phyloP scores from a whole-genome alignment of 805 yeast genomes.

The Yamadazyma phyllophila region DNA sequence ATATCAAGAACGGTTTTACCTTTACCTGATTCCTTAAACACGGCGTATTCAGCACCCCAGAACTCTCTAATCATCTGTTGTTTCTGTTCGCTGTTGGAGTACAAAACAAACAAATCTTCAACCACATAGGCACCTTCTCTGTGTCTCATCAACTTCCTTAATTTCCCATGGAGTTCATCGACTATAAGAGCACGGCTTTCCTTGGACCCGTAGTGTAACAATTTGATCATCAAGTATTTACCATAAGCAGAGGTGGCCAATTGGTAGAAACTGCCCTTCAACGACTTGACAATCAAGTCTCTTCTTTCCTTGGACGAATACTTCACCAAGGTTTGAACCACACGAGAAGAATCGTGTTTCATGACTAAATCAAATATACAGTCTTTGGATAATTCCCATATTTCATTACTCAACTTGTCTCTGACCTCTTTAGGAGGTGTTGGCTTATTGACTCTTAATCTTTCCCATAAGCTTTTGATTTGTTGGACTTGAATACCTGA shows the following conservation, averaged over 20 bases:
- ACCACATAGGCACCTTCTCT: slow-evolving; percentile 98
- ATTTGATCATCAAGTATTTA: slow-evolving; percentile 82
- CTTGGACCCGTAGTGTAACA: slow-evolving; percentile 88
- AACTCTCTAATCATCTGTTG: slow-evolving; percentile 92
- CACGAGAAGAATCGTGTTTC: slow-evolving; percentile 96
- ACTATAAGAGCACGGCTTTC: slow-evolving; percentile 72
- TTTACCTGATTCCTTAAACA: slow-evolving; percentile 74
- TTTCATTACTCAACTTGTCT: slow-evolving; percentile 74
- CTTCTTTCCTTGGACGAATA: slow-evolving; percentile 80
- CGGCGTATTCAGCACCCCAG: slow-evolving; percentile 94
- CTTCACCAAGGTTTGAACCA: slow-evolving; percentile 89
- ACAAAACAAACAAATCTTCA: slow-evolving; percentile 85
- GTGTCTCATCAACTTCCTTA: slow-evolving; percentile 91
- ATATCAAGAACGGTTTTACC: slow-evolving; percentile 64
- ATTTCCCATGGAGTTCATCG: slow-evolving; percentile 84
- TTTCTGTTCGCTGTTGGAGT: slow-evolving; percentile 80
- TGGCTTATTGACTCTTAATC: slow-evolving; percentile 79
- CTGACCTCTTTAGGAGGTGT: slow-evolving; percentile 75
- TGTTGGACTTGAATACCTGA: slow-evolving; percentile 83
- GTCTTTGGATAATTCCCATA: slow-evolving; percentile 79
- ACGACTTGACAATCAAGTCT: slow-evolving; percentile 59
- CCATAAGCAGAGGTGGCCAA: slow-evolving; percentile 93
- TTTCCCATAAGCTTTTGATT: slow-evolving; percentile 89
- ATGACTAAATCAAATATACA: slow-evolving; percentile 79
- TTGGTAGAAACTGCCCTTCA: slow-evolving; percentile 74